phyloP scores from a whole-genome alignment of 805 yeast species.

The Nakazawaea ernobii region DNA sequence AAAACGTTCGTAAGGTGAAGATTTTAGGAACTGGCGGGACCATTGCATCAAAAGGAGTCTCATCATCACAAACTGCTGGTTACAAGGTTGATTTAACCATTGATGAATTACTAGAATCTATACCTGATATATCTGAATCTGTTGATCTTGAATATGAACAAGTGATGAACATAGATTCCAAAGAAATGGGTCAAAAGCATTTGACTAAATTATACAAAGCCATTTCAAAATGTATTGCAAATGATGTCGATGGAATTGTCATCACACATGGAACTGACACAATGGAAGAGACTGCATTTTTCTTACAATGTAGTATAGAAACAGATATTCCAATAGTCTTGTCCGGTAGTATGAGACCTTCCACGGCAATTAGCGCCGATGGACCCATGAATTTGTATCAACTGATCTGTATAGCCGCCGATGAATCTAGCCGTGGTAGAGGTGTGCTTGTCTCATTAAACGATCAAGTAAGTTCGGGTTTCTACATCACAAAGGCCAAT shows the following conservation, averaged over 20 bases:
- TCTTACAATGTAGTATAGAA: conserved; percentile 44
- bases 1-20: conserved; percentile 29
- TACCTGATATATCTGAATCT: conserved; percentile 49
- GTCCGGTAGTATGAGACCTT: conserved; percentile 74
- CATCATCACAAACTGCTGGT: conserved; percentile 46
- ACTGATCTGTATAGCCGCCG: conserved; percentile 59
- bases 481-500: conserved; percentile 63
- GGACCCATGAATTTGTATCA: conserved; percentile 71
- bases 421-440: conserved; percentile 43
- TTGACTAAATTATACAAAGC: conserved; percentile 40
- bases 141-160: conserved; percentile 60
- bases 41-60: conserved; percentile 47
- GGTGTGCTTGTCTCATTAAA: conserved; percentile 62
- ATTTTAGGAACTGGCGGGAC: conserved; percentile 58
- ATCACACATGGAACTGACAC: conserved; percentile 73
- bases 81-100: conserved; percentile 46
- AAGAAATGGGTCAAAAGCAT: conserved; percentile 43
- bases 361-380: conserved; percentile 64
- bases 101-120: conserved; percentile 44
- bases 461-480: conserved; percentile 66
- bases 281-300: conserved; percentile 62
- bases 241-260: conserved; percentile 49
- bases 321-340: conserved; percentile 50
- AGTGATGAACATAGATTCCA: conserved; percentile 56
- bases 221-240: conserved; percentile 36